Evolutionary conservation across 768 basidiomycete species (phyloP), one percentile per base, ranked within the genome.

Genomic region (Panaeolus cyanescens): DNA sequence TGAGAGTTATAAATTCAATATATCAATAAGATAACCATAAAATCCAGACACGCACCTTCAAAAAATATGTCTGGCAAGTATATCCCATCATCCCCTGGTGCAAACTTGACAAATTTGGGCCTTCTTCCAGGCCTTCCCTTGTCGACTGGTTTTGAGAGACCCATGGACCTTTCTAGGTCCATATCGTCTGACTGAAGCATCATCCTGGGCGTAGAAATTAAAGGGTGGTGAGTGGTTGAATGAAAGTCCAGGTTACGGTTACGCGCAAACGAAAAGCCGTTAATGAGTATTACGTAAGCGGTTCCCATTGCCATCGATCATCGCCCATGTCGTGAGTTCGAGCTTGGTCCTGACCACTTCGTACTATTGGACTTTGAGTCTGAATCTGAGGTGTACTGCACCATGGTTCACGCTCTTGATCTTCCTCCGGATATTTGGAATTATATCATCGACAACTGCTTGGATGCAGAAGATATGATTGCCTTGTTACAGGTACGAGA

Each of bases 71-170:
- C 62, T 15, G 69, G 65, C 25, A 74, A 62, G 50, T 58, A 66
- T 56, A 71, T 64, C 25, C 73, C 72, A 20, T 59, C 39, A 60
- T 74, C 71, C 9, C 67, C 65, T 17, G 64, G 65, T 12, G 64
- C 62, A 10, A 72, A 60, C 59, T 70, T 71, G 10, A 74, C 71
- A 37, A 62, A 68, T 54, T 66, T 68, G 32, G 67, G 66, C 31
- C 57, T 64, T 19, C 63, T 62, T 22, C 64, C 64, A 20, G 39
- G 19, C 12, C 39, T n/a, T 1, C 39, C 39, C 22, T 42, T 42
- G 19, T 42, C 19, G 19, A 42, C 39, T 19, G 39, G 39, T 9
- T 7, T 9, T 4, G 19, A 6, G n/a, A 42, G 19, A 4, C 39
- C 39, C 39, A 42, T 42, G 19, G 39, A 42, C 19, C 5, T 12